Evolutionary conservation across 1,284 basidiomycete species (phyloP).

Genomic region (Cryptococcus sp.): DNA sequence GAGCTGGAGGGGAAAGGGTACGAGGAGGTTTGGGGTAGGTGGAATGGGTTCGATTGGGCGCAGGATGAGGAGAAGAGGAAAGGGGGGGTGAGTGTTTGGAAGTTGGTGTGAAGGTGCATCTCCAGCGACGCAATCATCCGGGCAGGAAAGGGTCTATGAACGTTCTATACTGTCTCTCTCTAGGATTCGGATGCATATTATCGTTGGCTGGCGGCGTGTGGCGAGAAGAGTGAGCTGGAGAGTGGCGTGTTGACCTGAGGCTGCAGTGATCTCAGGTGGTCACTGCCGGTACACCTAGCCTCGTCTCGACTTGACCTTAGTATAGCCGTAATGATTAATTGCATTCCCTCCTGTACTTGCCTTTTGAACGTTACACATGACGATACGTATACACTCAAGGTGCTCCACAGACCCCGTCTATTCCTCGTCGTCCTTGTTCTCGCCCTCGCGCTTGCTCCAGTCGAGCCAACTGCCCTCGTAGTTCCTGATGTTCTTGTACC

Average conservation of each 20-base stretch:
- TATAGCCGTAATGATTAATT: constrained; percentile 3
- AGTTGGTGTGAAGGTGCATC: neutral
- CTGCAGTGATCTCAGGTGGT: too few relatives aligned
- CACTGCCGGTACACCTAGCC: constrained; percentile 7
- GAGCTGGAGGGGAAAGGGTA: constrained; percentile 64
- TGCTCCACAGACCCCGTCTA: neutral
- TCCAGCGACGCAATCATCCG: too few relatives aligned
- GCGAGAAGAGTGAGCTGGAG: too few relatives aligned
- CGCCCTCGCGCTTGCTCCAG: constrained; percentile 64
- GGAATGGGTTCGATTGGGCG: constrained; percentile 61
- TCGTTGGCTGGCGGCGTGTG: too few relatives aligned
- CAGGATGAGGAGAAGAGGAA: constrained; percentile 75
- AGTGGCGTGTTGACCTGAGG: too few relatives aligned
- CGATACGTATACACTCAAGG: neutral
- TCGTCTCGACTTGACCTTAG: constrained; percentile 6
- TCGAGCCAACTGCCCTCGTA: constrained; percentile 92
- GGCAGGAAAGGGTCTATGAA: too few relatives aligned
- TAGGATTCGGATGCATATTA: too few relatives aligned
- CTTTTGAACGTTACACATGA: too few relatives aligned
- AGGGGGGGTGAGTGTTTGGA: constrained; percentile 61
- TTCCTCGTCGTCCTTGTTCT: constrained; percentile 40
- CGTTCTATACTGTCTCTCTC: neutral
- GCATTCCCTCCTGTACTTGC: too few relatives aligned
- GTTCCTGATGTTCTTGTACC: constrained; percentile 80
- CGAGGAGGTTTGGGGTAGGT: constrained; percentile 55